A percentile compares a stretch with the other conserved stretches of the same genome.
Conservation (phyloP, 192 early-diverging fungal species). For the Backusella tarrabulga region DNA sequence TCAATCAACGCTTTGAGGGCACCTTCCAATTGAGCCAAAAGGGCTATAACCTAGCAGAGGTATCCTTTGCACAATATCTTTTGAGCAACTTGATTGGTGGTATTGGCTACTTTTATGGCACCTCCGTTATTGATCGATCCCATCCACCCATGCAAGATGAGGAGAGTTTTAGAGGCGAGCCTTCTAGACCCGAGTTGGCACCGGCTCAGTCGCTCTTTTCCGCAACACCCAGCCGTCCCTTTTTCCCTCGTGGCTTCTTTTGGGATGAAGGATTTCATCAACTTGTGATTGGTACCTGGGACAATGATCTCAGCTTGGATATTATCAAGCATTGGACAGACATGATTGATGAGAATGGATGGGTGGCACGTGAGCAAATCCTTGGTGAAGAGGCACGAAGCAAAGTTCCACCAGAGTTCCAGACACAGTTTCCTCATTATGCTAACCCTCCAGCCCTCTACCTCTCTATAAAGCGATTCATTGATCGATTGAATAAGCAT, state of each 20-base stretch:
- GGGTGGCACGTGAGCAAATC: constrained; percentile 94
- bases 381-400: constrained; percentile 90
- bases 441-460: constrained; percentile 91
- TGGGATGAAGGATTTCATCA: constrained; percentile 97
- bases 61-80: constrained; percentile 73
- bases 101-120: constrained; percentile 85
- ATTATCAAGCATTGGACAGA: constrained; percentile 77
- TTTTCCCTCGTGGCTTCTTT: constrained; percentile 93
- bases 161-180: constrained; percentile 42
- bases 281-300: constrained; percentile 81
- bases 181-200: constrained; percentile 56
- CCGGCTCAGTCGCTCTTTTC: constrained; percentile 73
- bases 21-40: constrained; percentile 67
- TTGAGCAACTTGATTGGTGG: constrained; percentile 88
- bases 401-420: constrained; percentile 88
- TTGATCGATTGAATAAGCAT: constrained; percentile 51
- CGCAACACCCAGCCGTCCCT: constrained; percentile 83
- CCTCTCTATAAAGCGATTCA: constrained; percentile 62
- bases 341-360: constrained; percentile 79
- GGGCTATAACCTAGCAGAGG: constrained; percentile 57
- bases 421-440: constrained; percentile 87
- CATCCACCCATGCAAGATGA: constrained; percentile 61
- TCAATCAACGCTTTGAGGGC: constrained; percentile 74
- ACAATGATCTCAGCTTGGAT: constrained; percentile 83
- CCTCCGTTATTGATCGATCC: constrained; percentile 69